Conservation (phyloP, 352 stramenopile species). For the Phytophthora sojae region DNA sequence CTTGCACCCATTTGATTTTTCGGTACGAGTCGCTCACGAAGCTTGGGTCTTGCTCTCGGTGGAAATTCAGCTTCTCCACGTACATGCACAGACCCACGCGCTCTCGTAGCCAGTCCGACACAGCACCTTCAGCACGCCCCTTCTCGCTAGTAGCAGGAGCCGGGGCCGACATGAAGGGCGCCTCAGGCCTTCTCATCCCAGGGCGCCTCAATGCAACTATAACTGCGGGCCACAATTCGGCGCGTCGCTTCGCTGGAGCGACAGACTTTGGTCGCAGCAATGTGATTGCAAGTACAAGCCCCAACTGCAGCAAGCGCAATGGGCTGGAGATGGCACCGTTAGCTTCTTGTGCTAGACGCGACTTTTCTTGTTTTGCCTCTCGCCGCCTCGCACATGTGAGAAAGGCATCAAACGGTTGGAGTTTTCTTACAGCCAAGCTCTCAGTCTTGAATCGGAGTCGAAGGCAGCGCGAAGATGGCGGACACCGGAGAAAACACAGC, state of each 20-base stretch:
- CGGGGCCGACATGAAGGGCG: conserved; percentile 16
- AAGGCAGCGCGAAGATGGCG: conserved; percentile 23
- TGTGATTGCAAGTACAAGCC: background rate
- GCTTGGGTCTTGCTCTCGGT: conserved; percentile 17
- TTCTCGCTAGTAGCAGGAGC: conserved; percentile 3
- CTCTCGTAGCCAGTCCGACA: conserved; percentile 40
- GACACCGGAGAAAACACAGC: conserved; percentile 13
- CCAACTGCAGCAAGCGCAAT: background rate
- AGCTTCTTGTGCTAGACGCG: conserved; percentile 11
- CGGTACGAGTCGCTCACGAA: conserved; percentile 50
- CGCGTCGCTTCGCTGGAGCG: conserved; percentile 28
- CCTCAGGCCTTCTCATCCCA: conserved; percentile 13
- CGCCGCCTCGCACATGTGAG: conserved; percentile 36
- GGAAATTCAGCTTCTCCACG: conserved; percentile 41
- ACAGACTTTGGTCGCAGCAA: background rate
- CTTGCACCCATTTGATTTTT: conserved; percentile 53
- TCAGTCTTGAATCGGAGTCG: conserved; percentile 32
- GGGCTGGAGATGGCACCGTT: conserved; percentile 35
- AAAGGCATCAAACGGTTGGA: conserved; percentile 28
- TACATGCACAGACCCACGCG: conserved; percentile 58
- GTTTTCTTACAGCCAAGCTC: background rate
- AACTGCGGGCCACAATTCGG: conserved; percentile 1
- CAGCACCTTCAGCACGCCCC: conserved; percentile 8
- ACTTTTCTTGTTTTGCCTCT: conserved; percentile 29
- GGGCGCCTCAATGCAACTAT: background rate